Base-by-base conservation (phyloP, 192 early-diverging fungal genomes). In the Mortierella antarctica region DNA sequence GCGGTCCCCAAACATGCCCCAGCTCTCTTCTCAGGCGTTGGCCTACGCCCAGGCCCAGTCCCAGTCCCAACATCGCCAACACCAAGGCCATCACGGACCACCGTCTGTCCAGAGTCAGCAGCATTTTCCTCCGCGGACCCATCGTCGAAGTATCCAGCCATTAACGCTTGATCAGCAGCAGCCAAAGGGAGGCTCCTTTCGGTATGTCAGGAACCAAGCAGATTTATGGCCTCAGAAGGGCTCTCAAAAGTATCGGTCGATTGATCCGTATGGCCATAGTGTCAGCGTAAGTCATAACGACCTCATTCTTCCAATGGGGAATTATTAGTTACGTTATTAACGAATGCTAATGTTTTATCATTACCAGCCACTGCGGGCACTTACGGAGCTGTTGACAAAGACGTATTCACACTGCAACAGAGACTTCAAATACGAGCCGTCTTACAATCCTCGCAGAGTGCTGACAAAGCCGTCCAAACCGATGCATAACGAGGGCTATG, bases 401-500 rank as follows among this genome's bases (percentile, higher is more conserved):
- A 95, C 92, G 0, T 97, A 95, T 70, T 84, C 87, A 40, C 84
- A 85, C 42, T 93, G 92, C 64, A 96, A 97, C 79, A 89, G 93
- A n/a, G 86, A 91, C 18, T 98, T 93, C 77, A 75, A 82, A 50
- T 99, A 98, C 73, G 87, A 94, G 79, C 85, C 90, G 17, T 71
- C 88, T 5, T 86, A 90, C 45, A 95, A 96, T 57, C 97, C 96
- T 17, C 91, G 96, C 18, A 85, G 98, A 23, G 96, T 96, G 11
- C 82, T 99, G 55, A 99, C 98, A 8, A 95, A 98, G 65, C 98
- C 98, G 0, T 93, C 93, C 21, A 96, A 98, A 67, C 93, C 94
- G 5, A 87, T 89, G 18, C 90, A 91, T 70, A 99, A 98, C 74
- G 93, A 97, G 61, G 96, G 96, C 10, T 91, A 88, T 71, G 98